Evolutionary conservation across 2,329 filamentous ascomycete species (phyloP).

Genomic region (Trichophyton verrucosum): DNA sequence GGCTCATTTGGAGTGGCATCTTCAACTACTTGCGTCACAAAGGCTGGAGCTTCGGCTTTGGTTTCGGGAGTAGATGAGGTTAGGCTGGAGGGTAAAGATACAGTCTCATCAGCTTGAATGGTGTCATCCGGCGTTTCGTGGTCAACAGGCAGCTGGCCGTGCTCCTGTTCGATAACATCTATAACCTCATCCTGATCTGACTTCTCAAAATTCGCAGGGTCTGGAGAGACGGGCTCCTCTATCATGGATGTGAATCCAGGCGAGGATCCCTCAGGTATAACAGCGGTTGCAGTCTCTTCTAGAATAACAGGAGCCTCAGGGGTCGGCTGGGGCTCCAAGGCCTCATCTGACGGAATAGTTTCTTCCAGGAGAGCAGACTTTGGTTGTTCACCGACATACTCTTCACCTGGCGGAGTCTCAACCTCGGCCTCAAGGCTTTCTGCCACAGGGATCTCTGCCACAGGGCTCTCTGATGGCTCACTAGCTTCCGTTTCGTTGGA

Average conservation of each 20-base stretch:
- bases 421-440: background rate
- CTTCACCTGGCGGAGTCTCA: background rate
- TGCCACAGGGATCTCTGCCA: background rate
- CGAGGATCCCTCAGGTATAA: background rate
- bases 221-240: background rate
- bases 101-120: background rate
- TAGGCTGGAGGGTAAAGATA: background rate
- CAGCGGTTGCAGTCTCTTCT: background rate
- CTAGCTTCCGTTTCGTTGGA: background rate
- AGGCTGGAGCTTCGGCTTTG: background rate
- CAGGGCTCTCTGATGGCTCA: background rate
- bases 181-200: background rate
- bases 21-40: background rate
- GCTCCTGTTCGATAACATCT: background rate
- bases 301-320: background rate
- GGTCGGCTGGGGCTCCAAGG: background rate
- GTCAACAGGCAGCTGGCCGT: background rate
- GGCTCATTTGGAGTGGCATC: background rate
- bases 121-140: background rate
- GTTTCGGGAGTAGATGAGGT: background rate
- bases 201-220: background rate
- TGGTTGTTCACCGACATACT: background rate
- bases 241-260: background rate
- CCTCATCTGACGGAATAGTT: background rate
- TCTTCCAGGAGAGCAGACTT: background rate